Base-by-base conservation (phyloP, 2,329 filamentous ascomycete genomes). In the Lomentospora prolificans region DNA sequence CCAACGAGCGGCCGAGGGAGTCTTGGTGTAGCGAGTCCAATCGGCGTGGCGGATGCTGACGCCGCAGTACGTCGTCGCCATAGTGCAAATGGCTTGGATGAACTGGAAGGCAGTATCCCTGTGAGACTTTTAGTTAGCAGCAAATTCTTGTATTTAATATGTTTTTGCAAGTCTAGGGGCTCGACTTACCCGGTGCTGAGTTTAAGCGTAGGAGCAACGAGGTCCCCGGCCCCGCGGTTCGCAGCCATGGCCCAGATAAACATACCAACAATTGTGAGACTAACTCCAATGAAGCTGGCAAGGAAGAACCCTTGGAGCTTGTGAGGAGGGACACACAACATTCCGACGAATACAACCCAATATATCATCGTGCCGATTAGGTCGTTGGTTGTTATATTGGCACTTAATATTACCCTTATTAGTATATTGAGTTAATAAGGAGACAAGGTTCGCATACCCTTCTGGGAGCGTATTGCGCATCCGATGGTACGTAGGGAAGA, bases 291-390 rank as follows among this genome's bases (percentile, higher is more conserved):
- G 6, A 30, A 33, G 25, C 25, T 30, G 14, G 27, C 14, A 12
- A 30, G 9, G 25, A 51, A 28, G n/a, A 51, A 30, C 12, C n/a
- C n/a, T 12, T 51, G 50, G 6, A 51, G 50, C 50, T 31, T 51
- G 25, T 28, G 17, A 19, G 50, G 50, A 17, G 19, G 22, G 10
- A 57, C 41, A 17, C 53, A 58, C 36, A 58, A 53, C 33, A 58
- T 50, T 10, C 36, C 33, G 2, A 50, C 56, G 44, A 57, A 57
- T 24, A 70, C 60, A 22, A 71, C 51, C 33, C 64, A 65, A 61
- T 68, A 73, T n/a, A 72, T 55, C 17, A 71, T 60, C 55, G 64
- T 71, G 1, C 64, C 67, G 24, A 69, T 60, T 41, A 72, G 66
- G 27, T 70, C 59, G 14, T 64, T 64, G 5, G 69, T 72, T 2